Percentiles rank a stretch among this genome's conserved stretches.
These are phyloP conservation scores for Nemania sp. DNA, from an alignment of 2,329 filamentous ascomycete genomes.

Conservation along the genomic window DNA sequence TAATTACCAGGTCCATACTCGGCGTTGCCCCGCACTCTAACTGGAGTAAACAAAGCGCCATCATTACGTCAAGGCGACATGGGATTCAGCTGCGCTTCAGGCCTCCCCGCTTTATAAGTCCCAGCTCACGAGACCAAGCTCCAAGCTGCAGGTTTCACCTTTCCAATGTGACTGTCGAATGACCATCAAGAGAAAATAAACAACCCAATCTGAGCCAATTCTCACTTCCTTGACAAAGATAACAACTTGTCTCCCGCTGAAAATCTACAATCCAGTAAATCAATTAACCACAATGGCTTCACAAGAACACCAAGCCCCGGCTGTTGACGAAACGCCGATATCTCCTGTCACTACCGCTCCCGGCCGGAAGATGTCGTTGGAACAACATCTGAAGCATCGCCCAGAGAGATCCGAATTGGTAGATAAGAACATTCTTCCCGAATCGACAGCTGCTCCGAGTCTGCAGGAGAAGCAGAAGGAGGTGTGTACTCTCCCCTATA, in stretches of 20 bases:
- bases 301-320: slow-evolving; percentile 27
- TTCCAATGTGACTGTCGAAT: background rate
- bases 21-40: slow-evolving; percentile 23
- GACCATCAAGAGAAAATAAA: background rate
- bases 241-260: background rate
- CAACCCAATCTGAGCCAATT: background rate
- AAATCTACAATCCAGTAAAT: background rate
- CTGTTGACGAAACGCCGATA: slow-evolving; percentile 62
- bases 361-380: slow-evolving; percentile 68
- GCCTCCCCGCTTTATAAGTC: background rate
- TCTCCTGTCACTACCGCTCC: slow-evolving; percentile 54
- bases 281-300: slow-evolving; percentile 38
- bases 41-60: slow-evolving; percentile 21
- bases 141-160: background rate
- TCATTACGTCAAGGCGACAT: slow-evolving; percentile 20
- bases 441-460: slow-evolving; percentile 74
- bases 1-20: slow-evolving; percentile 8
- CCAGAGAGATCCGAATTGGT: slow-evolving; percentile 77
- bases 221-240: background rate
- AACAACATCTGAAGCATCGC: slow-evolving; percentile 72
- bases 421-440: slow-evolving; percentile 86
- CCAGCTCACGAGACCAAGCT: slow-evolving; percentile 2
- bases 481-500: slow-evolving; percentile 40
- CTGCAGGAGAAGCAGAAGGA: slow-evolving; percentile 81
- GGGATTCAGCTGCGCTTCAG: background rate